Evolutionary conservation across 805 yeast species (phyloP), one percentile per base, ranked within the genome.

Genomic region (Kurtzmaniella cleridarum): DNA sequence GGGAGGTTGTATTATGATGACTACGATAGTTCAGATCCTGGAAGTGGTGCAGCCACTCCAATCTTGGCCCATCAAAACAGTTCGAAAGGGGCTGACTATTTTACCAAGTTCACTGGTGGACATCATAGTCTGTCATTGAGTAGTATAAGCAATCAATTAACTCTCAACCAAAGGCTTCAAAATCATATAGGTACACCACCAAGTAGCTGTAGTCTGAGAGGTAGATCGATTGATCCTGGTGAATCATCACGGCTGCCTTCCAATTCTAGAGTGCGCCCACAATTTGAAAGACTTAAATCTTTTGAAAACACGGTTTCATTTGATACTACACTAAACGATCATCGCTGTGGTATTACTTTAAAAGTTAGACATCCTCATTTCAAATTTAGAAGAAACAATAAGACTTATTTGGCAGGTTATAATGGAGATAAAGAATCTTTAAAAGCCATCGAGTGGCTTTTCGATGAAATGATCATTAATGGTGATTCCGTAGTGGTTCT

Each of bases 1-100:
- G 74, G 72, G 3, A 46, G 74, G 37, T 53, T 67, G 9, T 66
- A 66, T 47, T 66, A 63, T 42, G 74, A 68, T 43, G 72, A 67
- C 39, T 68, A 55, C 42, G 71, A 67, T 38, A 57, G 66, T 1
- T 47, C 60, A 3, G 55, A 60, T 2, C 30, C 42, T 4, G 32
- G 43, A 2, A 53, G 61, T 3, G 49, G 38, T 1, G 36, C 43
- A 2, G 39, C 33, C 8, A 49, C 59, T 2, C 34, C 41, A 27
- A 11, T 39, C 5, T 34, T 48, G 32, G 30, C 49, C 10, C 46
- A 5, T 20, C 24, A 20, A 8, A 20, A 20, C 8, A 20, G 24
- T 20, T 8, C 5, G 8, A 20, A 5, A 5, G 24, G 24, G 24
- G 8, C 8, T 5, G 24, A 20, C 24, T 20, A 20, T 20, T 20